These are phyloP conservation scores for Pseudognaphalium luteoalbum DNA, from an alignment of 129 eudicot species.

Conservation along the genomic window DNA sequence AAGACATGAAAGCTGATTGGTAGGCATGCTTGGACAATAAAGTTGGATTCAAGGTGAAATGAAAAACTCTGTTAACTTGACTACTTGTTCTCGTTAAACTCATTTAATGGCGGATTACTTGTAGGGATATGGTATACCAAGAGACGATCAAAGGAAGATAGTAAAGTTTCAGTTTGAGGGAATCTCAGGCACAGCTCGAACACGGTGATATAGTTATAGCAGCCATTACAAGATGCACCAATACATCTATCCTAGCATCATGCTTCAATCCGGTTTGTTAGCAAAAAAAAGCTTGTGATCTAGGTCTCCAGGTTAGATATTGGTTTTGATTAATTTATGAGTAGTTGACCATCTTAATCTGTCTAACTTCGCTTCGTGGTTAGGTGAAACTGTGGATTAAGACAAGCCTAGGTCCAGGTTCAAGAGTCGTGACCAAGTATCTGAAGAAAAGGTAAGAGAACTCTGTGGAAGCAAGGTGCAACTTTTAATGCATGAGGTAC, in stretches of 20 bases:
- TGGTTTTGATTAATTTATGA: not conserved
- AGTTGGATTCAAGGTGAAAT: constrained; percentile 35
- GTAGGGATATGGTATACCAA: constrained; percentile 32
- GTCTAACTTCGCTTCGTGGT: not conserved
- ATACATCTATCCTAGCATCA: constrained; percentile 36
- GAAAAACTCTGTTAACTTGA: too few species aligned
- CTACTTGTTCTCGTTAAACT: too few species aligned
- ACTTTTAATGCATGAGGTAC: not conserved
- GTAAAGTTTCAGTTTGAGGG: constrained; percentile 19
- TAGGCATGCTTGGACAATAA: constrained; percentile 32
- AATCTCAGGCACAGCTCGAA: constrained; percentile 18
- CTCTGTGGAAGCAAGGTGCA: not conserved
- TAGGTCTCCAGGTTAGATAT: constrained; percentile 25
- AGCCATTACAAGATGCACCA: constrained; percentile 39
- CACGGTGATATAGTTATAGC: constrained; percentile 36
- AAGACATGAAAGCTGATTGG: constrained; percentile 32
- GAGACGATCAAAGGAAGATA: constrained; percentile 16
- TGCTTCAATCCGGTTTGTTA: constrained; percentile 31
- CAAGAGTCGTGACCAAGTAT: constrained; percentile 32
- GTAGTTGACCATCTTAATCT: not conserved
- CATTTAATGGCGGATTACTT: not conserved
- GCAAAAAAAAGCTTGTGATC: constrained; percentile 35
- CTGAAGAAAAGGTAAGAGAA: constrained; percentile 15
- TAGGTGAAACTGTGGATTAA: constrained; percentile 38
- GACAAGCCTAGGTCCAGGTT: constrained; percentile 33